A percentile compares a stretch with the other conserved stretches of the same genome.
Evolutionary conservation across 2,329 filamentous ascomycete genomes (phyloP).

Genomic region (Hypoxylon sp.): DNA sequence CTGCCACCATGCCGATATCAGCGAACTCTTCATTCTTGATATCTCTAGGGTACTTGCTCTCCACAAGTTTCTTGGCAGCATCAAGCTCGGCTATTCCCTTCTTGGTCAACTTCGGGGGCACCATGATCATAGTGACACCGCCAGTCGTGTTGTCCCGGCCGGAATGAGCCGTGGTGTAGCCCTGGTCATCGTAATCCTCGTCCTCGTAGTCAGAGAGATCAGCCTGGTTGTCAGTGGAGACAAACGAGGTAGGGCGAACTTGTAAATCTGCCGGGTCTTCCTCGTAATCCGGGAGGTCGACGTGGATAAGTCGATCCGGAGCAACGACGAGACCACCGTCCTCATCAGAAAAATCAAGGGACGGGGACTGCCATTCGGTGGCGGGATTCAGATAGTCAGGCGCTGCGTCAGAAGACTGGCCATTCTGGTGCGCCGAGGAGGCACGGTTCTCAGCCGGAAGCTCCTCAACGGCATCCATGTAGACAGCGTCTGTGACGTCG

Average conservation of each 20-base stretch:
- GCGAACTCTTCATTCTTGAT: conserved; percentile 86
- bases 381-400: conserved; percentile 7
- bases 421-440: conserved; percentile 4
- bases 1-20: conserved; percentile 97
- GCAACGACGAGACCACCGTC: neutral
- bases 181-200: conserved; percentile 74
- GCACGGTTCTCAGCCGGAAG: conserved; percentile 48
- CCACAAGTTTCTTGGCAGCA: conserved; percentile 73
- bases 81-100: conserved; percentile 81
- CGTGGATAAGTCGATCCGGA: neutral
- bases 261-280: neutral
- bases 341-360: neutral
- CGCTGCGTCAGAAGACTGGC: conserved; percentile 23
- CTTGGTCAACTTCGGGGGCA: conserved; percentile 79
- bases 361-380: conserved; percentile 13
- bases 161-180: conserved; percentile 82
- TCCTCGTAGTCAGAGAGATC: conserved; percentile 74
- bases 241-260: conserved; percentile 12
- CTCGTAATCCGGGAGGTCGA: conserved; percentile 12
- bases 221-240: conserved; percentile 56
- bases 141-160: conserved; percentile 70
- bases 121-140: conserved; percentile 66
- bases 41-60: conserved; percentile 76
- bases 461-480: conserved; percentile 62
- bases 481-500: conserved; percentile 58